A percentile compares a stretch with the other conserved stretches of the same genome.
Conservation (phyloP, 164 flowering plant species). For the Macadamia tetraphylla region DNA sequence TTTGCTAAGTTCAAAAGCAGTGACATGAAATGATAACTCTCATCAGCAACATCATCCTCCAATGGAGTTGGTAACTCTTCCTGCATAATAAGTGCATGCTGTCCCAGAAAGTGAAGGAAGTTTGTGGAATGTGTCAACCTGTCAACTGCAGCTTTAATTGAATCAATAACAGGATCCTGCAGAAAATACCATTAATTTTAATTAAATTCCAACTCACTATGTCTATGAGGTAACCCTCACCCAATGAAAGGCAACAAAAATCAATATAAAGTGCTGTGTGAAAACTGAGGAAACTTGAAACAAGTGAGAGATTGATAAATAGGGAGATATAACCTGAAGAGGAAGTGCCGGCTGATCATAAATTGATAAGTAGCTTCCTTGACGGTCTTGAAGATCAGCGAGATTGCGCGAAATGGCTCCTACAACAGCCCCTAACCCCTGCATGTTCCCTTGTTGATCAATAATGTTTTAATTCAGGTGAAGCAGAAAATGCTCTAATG, state of each 20-base stretch:
- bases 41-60: slow-evolving; percentile 30
- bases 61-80: slow-evolving; percentile 40
- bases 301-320: neutral
- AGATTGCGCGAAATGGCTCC: slow-evolving; percentile 54
- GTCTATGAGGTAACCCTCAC: neutral
- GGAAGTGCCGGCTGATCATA: slow-evolving; percentile 44
- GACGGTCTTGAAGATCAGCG: slow-evolving; percentile 37
- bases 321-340: slow-evolving; percentile 23
- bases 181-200: slow-evolving; percentile 2
- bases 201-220: neutral
- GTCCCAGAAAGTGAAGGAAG: slow-evolving; percentile 46
- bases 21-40: slow-evolving; percentile 45
- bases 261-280: neutral
- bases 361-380: slow-evolving; percentile 42
- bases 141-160: slow-evolving; percentile 46
- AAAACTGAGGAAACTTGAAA: neutral
- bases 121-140: slow-evolving; percentile 45
- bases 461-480: neutral
- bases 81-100: slow-evolving; percentile 51
- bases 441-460: slow-evolving; percentile 8
- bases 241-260: neutral
- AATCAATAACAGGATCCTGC: slow-evolving; percentile 50
- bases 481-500: neutral
- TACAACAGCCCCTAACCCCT: slow-evolving; percentile 56
- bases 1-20: slow-evolving; percentile 48